Evolutionary conservation across 257 asterid species (phyloP), one percentile per base, ranked within the genome.

Genomic region (Solanum corneliomulleri): DNA sequence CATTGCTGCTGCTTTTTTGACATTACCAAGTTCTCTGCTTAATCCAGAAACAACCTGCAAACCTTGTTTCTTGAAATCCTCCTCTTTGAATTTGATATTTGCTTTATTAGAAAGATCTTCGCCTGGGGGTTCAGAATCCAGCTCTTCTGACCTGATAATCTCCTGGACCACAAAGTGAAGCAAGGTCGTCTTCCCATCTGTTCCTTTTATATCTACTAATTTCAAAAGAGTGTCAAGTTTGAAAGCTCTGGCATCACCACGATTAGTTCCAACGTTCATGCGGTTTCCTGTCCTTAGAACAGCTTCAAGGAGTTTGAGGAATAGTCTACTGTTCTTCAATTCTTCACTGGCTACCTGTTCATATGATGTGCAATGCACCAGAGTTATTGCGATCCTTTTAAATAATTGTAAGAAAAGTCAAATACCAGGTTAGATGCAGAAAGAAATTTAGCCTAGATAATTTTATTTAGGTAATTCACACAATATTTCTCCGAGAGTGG

Each of bases 141-240:
- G 90, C 42, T 94, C 96, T 91, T 96, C 98, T 25, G 99, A 92
- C 91, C 99, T 89, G 89, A 94, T 93, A 37, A 97, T 95, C 93
- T 96, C 99, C 89, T 97, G 99, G 86, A 97, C 99, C 3, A 97
- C 99, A 88, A 97, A 96, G 91, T 97, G 99, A 69, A 97, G 98
- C 88, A 97, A 91, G 13, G 98, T 97, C 56, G 99, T 97, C 91
- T 93, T 94, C 41, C 99, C 99, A 47, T 97, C 99, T 11, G 98
- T 92, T 86, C 98, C 99, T 90, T 97, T 97, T 83, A 97, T 88
- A 62, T 97, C 99, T 72, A 91, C 98, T 76, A 97, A 85, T 87
- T 97, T 97, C 60, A 97, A 88, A 88, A 97, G 88, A 4, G 98
- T 96, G 11, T 97, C 99, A 47, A 97, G 92, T 88, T 95, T 97